Conservation (phyloP, 306 rosid genomes). For the Pueraria montana region DNA sequence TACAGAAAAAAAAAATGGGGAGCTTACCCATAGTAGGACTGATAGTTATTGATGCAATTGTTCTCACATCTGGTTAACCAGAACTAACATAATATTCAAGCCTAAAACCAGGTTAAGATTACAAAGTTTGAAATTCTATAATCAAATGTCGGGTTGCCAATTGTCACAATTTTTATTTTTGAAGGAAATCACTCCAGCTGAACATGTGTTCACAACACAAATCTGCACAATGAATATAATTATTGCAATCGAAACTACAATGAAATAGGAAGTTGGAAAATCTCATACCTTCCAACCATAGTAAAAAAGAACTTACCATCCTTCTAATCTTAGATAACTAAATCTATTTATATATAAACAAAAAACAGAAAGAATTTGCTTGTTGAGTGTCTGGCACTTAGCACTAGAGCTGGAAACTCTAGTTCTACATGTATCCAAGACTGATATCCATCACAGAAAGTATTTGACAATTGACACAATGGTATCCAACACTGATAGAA, state of each 20-base stretch:
- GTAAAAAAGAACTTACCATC: neutral
- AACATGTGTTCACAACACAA: neutral
- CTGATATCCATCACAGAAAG: too few species aligned
- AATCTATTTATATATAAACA: neutral
- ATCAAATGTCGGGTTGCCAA: neutral
- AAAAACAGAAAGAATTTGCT: too few species aligned
- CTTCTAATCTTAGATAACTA: constrained; percentile 6
- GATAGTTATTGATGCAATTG: neutral
- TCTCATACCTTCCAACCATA: constrained; percentile 20
- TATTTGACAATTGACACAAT: neutral
- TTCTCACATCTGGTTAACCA: constrained; percentile 15
- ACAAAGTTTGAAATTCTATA: neutral
- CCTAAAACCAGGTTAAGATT: constrained; percentile 13
- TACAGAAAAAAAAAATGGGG: neutral
- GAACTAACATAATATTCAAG: neutral
- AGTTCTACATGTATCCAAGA: neutral
- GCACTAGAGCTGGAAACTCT: neutral
- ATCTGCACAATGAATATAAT: neutral
- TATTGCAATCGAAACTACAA: neutral
- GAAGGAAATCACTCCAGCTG: constrained; percentile 3
- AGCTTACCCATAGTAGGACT: neutral
- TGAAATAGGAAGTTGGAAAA: neutral
- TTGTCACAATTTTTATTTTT: neutral
- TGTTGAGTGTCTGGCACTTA: neutral
- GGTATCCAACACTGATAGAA: neutral